Base-by-base conservation (phyloP, 2,329 filamentous ascomycete species). In the Calycina herbarum region DNA sequence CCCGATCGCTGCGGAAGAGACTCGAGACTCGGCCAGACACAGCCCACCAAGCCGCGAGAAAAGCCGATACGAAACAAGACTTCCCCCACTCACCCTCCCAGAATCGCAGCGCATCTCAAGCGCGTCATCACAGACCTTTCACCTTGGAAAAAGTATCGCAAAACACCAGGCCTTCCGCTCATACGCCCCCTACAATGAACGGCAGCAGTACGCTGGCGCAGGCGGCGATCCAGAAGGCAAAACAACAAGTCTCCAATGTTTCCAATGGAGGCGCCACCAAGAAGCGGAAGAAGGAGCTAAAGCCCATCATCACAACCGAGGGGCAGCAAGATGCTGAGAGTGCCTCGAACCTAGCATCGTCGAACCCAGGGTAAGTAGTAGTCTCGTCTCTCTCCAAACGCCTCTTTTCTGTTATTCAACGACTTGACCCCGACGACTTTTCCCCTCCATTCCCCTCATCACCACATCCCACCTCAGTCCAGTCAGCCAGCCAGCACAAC, bases 241-340 rank as follows among this genome's bases (percentile, higher is more conserved):
- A 86, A 76, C 80, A 83, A 74, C n/a, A 24, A 51, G 82, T 83
- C 68, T 82, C 83, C 45, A 68, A 68, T 57, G 70, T 81, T 62
- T 82, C 73, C 61, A 75, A 82, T 77, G 80, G 79, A 67, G 82
- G 79, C 74, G 80, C 78, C 67, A 81, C 78, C 71, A 86, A 86
- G 80, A 87, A 87, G 81, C 79, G 83, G 68, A 81, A 84, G 78
- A 86, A 86, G 79, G 81, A 85, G 72, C 77, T 86, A 74, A 86
- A 86, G 78, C 85, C 84, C 73, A 86, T 87, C 73, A 85, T 86
- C 76, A 86, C 84, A 64, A 84, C 82, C 77, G 81, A 77, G 74
- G 82, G 70, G 72, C 78, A 77, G 78, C 82, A 75, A 67, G 74
- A 74, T 70, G 72, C 68, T 68, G 73, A 72, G 57, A 69, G 69